Evolutionary conservation across 257 asterid species (phyloP), one percentile per base, ranked within the genome.

Genomic region (Plantago elongata): DNA sequence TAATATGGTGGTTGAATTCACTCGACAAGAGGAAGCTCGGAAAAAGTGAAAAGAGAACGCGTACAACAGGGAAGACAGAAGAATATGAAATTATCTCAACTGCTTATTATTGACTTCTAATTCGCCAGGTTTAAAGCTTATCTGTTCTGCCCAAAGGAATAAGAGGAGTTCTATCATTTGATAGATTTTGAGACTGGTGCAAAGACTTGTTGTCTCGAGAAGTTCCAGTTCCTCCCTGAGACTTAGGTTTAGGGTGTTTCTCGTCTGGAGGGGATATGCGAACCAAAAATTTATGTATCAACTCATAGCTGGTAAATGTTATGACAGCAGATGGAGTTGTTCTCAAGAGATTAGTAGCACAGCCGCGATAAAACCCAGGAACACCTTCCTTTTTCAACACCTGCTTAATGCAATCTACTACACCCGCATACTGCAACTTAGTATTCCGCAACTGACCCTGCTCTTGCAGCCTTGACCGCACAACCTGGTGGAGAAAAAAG

Each of bases 291-390:
- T 88, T 80, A 49, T 81, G 95, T 48, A 93, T 89, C 94, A 84
- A 87, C 75, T 93, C 99, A 14, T 79, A 93, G 61, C 94, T 82
- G 62, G 96, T 89, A 60, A 93, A 93, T 42, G 99, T 93, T 63
- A 93, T 89, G 30, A 87, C 86, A 48, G 97, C 94, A 55, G 97
- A 85, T 22, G 99, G 99, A 37, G 94, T 93, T 42, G 99, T 93
- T 67, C 99, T 70, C 61, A 93, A 47, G 70, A 93, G 95, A 82
- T 93, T 93, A 44, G 97, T 89, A 49, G 83, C 99, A 71, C 99
- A 93, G 16, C 99, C 99, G 1, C 99, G 94, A 60, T 93, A 93
- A 66, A 93, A 89, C 17, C 97, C 99, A 0, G 76, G 70, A 12
- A 79, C 61, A 16, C 99, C 94, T 62, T 93, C 99, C 63, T 79